Conservation (phyloP, 2,329 filamentous ascomycete species). For the Chalaropsis ovoidea region DNA sequence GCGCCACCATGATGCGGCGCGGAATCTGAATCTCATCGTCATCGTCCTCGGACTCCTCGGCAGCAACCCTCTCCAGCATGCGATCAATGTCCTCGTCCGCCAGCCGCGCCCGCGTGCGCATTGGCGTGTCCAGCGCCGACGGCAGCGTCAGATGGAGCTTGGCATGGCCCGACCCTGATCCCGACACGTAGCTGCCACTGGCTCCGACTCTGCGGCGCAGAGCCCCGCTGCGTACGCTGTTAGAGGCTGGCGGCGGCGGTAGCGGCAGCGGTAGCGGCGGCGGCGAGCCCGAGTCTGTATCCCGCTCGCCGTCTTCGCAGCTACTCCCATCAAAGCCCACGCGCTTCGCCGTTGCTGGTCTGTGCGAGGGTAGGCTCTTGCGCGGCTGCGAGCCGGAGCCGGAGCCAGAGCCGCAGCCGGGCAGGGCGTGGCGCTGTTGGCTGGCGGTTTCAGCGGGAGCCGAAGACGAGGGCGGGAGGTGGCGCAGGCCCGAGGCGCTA, state of each 20-base stretch:
- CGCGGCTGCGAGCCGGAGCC: slow-evolving; percentile 39
- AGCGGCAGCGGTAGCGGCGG: background rate
- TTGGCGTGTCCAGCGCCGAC: slow-evolving; percentile 37
- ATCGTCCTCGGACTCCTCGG: slow-evolving; percentile 42
- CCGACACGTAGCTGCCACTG: slow-evolving; percentile 27
- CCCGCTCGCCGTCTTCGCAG: slow-evolving; percentile 29
- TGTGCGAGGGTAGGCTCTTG: slow-evolving; percentile 43
- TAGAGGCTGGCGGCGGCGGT: no score
- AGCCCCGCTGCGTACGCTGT: slow-evolving; percentile 1
- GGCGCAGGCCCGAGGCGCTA: slow-evolving; percentile 27
- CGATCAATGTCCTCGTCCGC: slow-evolving; percentile 49
- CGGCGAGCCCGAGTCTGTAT: slow-evolving; percentile 33
- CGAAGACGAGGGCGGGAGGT: slow-evolving; percentile 1
- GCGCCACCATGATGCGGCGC: slow-evolving; percentile 29
- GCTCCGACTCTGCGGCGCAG: slow-evolving; percentile 23
- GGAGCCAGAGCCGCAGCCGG: no score
- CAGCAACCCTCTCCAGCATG: slow-evolving; percentile 46
- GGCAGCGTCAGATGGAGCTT: slow-evolving; percentile 40
- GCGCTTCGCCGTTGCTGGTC: slow-evolving; percentile 38
- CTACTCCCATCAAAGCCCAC: slow-evolving; percentile 39
- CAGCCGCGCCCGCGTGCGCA: slow-evolving; percentile 36
- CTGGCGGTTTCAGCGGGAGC: slow-evolving; percentile 26
- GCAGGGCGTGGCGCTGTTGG: slow-evolving; percentile 34
- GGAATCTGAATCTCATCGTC: slow-evolving; percentile 51
- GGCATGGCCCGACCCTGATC: slow-evolving; percentile 31